Evolutionary conservation across 345 rosid species (phyloP), one percentile per base, ranked within the genome.

Genomic region (Arabis hirsuta): DNA sequence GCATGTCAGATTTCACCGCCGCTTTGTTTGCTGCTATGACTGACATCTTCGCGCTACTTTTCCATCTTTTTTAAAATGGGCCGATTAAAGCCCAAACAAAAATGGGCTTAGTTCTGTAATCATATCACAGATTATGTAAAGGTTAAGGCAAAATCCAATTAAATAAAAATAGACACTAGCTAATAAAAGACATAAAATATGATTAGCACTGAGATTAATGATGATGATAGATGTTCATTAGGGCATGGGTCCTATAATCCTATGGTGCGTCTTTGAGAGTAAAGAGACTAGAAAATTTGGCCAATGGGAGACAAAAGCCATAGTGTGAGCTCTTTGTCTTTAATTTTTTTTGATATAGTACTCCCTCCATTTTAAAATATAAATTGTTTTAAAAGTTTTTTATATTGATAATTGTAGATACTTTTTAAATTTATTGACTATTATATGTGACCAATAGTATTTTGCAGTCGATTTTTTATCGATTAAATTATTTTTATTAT

Each of bases 271-370:
- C 9, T 31, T 55, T 10, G 43, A 31, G 60, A 22, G 42, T 51
- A 42, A 51, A 67, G 73, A 60, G 73, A 60, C 66, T 69, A 20
- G 36, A 20, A 47, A 19, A n/a, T 47, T 16, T 43, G 74, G 65
- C 48, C 39, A 62, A 69, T 62, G 71, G 74, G 71, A 76, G 71
- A 76, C 79, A 69, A 76, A 76, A 55, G 74, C 74, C 74, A 55
- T 56, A 46, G 29, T 36, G 65, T 20, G 59, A 62, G 65, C 62
- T 69, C 65, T 62, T 55, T 76, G 70, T 76, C 57, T 63, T 34
- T 53, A 60, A 6, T 32, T 9, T 62, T 41, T n/a, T 55, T 62
- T 38, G 27, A 34, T 43, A 50, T 67, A n/a, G n/a, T n/a, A n/a
- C n/a, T n/a, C n/a, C n/a, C n/a, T n/a, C n/a, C n/a, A n/a, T n/a